Conservation (phyloP, 2,329 filamentous ascomycete species). For the Monilinia laxa region DNA sequence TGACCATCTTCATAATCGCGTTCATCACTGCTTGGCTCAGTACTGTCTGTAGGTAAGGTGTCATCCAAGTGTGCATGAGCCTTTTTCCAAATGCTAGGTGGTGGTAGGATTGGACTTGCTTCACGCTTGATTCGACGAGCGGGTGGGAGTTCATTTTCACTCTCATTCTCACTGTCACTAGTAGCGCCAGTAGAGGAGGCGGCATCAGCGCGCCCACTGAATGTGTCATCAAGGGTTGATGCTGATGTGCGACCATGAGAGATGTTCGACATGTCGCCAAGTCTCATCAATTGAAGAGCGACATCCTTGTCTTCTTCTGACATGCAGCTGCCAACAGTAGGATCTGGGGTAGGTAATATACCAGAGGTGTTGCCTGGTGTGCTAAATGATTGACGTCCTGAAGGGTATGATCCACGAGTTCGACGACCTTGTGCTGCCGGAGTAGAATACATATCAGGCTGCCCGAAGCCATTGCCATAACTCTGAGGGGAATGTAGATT, state of each 20-base stretch:
- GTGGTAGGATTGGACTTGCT: constrained; percentile 52
- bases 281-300: constrained; percentile 91
- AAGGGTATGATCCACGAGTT: constrained; percentile 59
- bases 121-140: constrained; percentile 58
- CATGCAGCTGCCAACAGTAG: constrained; percentile 95
- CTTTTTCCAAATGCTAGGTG: constrained; percentile 45
- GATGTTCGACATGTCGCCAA: constrained; percentile 91
- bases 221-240: constrained; percentile 88
- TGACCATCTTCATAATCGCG: constrained; percentile 51
- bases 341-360: constrained; percentile 87
- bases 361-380: constrained; percentile 51
- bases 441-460: constrained; percentile 61
- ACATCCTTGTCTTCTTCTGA: constrained; percentile 94
- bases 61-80: constrained; percentile 51
- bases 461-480: constrained; percentile 57
- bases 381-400: constrained; percentile 43
- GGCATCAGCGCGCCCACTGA: constrained; percentile 84
- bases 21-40: constrained; percentile 62
- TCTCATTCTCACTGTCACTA: constrained; percentile 71
- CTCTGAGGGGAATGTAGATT: constrained; percentile 82
- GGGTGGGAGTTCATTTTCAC: constrained; percentile 61
- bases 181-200: constrained; percentile 83
- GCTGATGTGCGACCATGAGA: constrained; percentile 91
- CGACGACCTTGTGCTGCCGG: constrained; percentile 65
- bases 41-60: constrained; percentile 56